Percentiles rank a stretch among this genome's conserved stretches.
These are phyloP conservation scores for Bipolaris sorokiniana DNA, from an alignment of 2,329 filamentous ascomycete genomes.

Conservation along the genomic window DNA sequence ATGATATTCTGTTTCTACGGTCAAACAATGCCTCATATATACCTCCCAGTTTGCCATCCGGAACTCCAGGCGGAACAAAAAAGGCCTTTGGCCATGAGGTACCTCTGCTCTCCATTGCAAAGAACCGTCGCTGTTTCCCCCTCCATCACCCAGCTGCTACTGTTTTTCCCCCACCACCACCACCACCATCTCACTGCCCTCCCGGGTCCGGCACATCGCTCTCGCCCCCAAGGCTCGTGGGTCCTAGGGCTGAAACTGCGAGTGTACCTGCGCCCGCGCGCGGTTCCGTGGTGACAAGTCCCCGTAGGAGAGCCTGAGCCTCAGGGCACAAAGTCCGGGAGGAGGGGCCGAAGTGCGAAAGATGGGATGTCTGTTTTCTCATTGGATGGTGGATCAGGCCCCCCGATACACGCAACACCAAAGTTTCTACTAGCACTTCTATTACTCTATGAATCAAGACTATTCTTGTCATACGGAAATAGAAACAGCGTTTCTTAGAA, in stretches of 20 bases:
- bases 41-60: conserved; percentile 31
- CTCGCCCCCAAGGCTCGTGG: conserved; percentile 32
- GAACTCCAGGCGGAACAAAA: conserved; percentile 40
- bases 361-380: conserved; percentile 5
- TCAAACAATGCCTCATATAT: conserved; percentile 39
- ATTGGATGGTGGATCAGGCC: too few species aligned
- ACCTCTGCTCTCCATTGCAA: conserved; percentile 24
- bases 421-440: conserved; percentile 4
- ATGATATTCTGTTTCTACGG: conserved; percentile 26
- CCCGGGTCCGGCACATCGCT: conserved; percentile 35
- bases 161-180: conserved; percentile 23
- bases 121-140: conserved; percentile 28
- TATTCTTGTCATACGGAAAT: conserved; percentile 19
- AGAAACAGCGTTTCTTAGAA: conserved; percentile 23
- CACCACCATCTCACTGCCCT: conserved; percentile 32
- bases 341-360: conserved; percentile 39
- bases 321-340: conserved; percentile 24
- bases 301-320: conserved; percentile 42
- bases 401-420: conserved; percentile 22
- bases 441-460: conserved; percentile 21
- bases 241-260: conserved; percentile 36
- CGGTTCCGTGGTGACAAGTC: conserved; percentile 29
- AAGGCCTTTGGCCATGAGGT: conserved; percentile 31
- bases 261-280: conserved; percentile 28
- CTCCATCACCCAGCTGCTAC: conserved; percentile 23